Evolutionary conservation across 1,284 basidiomycete species (phyloP).

Genomic region (Pascua sp.): DNA sequence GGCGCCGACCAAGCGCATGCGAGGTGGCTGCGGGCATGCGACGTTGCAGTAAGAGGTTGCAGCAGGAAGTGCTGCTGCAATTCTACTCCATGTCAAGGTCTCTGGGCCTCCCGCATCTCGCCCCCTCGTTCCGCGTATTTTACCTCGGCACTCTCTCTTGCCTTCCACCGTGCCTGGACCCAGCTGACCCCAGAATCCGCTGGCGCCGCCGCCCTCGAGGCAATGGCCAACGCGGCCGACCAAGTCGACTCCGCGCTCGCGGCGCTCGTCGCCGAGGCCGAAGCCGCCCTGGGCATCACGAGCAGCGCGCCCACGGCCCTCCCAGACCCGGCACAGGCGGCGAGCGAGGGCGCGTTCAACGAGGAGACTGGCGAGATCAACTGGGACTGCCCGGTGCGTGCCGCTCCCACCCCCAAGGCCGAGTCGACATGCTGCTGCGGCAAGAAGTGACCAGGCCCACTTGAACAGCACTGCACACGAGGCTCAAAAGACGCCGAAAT

Average conservation of each 20-base stretch:
- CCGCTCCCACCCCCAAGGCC: neutral
- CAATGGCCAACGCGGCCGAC: neutral
- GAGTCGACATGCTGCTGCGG: neutral
- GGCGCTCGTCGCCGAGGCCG: constrained; percentile 9
- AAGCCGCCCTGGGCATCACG: constrained; percentile 10
- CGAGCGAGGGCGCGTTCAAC: constrained; percentile 60
- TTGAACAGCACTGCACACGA: no score
- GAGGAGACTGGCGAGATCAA: constrained; percentile 97
- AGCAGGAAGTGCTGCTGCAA: neutral
- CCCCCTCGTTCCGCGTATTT: neutral
- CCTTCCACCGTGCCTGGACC: no score
- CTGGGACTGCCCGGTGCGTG: constrained; percentile 79
- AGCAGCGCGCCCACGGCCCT: neutral
- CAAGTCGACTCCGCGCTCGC: constrained; percentile 8
- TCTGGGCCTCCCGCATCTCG: neutral
- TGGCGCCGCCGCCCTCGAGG: neutral
- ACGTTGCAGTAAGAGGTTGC: neutral
- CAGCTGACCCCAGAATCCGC: neutral
- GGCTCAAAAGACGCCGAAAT: no score
- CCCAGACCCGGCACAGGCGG: constrained; percentile 9
- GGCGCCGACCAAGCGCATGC: neutral
- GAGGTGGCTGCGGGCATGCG: neutral
- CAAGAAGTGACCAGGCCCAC: no score
- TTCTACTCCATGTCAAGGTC: no score
- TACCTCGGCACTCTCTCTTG: neutral